Percentiles rank a stretch among this genome's conserved stretches.
Conservation (phyloP, 2,329 filamentous ascomycete genomes). For the Diaporthe capsici region DNA sequence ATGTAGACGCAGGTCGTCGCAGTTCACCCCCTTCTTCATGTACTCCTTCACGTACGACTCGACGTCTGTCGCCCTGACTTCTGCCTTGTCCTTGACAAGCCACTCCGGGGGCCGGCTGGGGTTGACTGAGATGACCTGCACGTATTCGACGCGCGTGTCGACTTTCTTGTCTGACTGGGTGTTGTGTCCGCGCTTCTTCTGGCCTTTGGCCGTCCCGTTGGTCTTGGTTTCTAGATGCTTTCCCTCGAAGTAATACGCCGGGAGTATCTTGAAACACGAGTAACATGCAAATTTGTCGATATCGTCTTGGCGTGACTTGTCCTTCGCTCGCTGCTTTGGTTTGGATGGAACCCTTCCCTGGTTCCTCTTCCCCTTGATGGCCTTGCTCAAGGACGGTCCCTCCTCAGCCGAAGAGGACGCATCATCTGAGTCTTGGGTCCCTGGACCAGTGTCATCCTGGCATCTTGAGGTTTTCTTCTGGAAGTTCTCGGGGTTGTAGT, state of each 20-base stretch:
- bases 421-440: background rate
- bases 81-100: slow-evolving; percentile 29
- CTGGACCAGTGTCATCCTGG: background rate
- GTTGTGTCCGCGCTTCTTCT: slow-evolving; percentile 24
- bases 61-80: slow-evolving; percentile 13
- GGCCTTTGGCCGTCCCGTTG: background rate
- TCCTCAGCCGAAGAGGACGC: background rate
- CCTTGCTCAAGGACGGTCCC: background rate
- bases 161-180: slow-evolving; percentile 36
- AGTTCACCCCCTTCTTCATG: slow-evolving; percentile 29
- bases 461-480: slow-evolving; percentile 13
- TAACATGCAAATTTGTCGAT: slow-evolving; percentile 35
- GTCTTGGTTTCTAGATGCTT: slow-evolving; percentile 31
- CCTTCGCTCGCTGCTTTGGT: background rate
- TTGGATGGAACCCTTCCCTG: background rate
- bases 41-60: slow-evolving; percentile 28
- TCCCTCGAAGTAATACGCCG: slow-evolving; percentile 37
- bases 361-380: background rate
- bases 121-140: slow-evolving; percentile 28
- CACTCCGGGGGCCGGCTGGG: slow-evolving; percentile 25
- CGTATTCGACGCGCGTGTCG: slow-evolving; percentile 40
- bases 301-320: slow-evolving; percentile 11
- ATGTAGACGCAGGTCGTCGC: slow-evolving; percentile 36
- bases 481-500: slow-evolving; percentile 35
- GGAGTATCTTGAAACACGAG: slow-evolving; percentile 38